Evolutionary conservation across 2,329 filamentous ascomycete species (phyloP).

Genomic region (Aotearoamyces nothofagi): DNA sequence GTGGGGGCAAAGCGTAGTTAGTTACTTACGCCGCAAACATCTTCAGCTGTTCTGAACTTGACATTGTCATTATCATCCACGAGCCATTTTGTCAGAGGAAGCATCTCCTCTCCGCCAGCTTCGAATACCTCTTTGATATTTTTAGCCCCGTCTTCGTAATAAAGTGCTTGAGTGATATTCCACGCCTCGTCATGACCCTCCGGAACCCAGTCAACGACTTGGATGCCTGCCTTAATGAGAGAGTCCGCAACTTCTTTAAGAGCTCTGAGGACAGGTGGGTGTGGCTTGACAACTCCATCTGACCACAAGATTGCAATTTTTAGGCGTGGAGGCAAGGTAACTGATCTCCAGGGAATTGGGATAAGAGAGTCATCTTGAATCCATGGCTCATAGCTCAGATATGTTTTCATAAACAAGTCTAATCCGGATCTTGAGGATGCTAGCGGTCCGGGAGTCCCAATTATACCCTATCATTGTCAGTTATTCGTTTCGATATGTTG

Average conservation of each 20-base stretch:
- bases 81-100: too few species aligned
- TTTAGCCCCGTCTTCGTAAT: conserved; percentile 6
- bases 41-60: conserved; percentile 1
- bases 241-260: conserved; percentile 34
- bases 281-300: conserved; percentile 39
- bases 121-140: conserved; percentile 3
- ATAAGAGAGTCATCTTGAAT: conserved; percentile 31
- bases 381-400: conserved; percentile 26
- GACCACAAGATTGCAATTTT: conserved; percentile 40
- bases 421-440: conserved; percentile 16
- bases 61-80: conserved; percentile 2
- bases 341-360: conserved; percentile 27
- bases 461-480: too few species aligned
- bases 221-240: conserved; percentile 25
- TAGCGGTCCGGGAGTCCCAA: too few species aligned
- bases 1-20: too few species aligned
- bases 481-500: too few species aligned
- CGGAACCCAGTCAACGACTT: conserved; percentile 36
- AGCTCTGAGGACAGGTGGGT: conserved; percentile 39
- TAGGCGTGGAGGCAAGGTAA: too few species aligned
- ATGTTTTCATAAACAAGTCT: conserved; percentile 18
- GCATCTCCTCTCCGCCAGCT: conserved; percentile 4
- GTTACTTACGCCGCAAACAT: conserved; percentile 1
- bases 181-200: conserved; percentile 32
- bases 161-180: conserved; percentile 21